phyloP scores from a whole-genome alignment of 108 stramenopile genomes.

The Pseudonitzschia multistriata region DNA sequence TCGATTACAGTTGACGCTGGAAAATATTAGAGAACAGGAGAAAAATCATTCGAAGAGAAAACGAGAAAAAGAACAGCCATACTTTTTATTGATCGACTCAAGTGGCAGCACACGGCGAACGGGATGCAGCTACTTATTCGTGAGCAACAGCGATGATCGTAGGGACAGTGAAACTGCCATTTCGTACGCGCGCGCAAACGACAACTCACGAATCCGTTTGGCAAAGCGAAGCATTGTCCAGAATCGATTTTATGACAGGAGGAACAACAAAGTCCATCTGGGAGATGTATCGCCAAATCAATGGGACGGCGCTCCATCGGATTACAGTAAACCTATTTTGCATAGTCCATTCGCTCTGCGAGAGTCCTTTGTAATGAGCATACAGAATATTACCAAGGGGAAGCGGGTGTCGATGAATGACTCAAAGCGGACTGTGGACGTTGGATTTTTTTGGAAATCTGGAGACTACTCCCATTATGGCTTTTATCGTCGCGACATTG shows the following conservation, averaged over 20 bases:
- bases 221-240: slow-evolving; percentile 42
- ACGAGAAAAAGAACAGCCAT: neutral
- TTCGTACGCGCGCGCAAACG: neutral
- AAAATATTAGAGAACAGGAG: neutral
- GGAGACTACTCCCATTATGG: slow-evolving; percentile 48
- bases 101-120: slow-evolving; percentile 23
- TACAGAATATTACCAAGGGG: slow-evolving; percentile 14
- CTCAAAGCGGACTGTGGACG: slow-evolving; percentile 25
- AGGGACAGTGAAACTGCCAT: neutral
- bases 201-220: slow-evolving; percentile 24
- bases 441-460: slow-evolving; percentile 36
- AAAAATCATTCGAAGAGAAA: neutral
- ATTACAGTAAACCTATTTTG: neutral
- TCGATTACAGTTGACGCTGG: slow-evolving; percentile 28
- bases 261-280: slow-evolving; percentile 3
- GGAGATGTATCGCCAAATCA: slow-evolving; percentile 23
- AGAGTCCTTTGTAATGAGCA: slow-evolving; percentile 34
- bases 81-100: slow-evolving; percentile 35
- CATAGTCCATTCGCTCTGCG: slow-evolving; percentile 33
- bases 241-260: slow-evolving; percentile 34
- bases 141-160: neutral
- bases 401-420: neutral
- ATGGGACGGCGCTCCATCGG: neutral
- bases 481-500: slow-evolving; percentile 36
- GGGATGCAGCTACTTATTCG: slow-evolving; percentile 13